A percentile compares a stretch with the other conserved stretches of the same genome.
phyloP scores from a whole-genome alignment of 345 rosid species.

The Hibiscus tridactylites region DNA sequence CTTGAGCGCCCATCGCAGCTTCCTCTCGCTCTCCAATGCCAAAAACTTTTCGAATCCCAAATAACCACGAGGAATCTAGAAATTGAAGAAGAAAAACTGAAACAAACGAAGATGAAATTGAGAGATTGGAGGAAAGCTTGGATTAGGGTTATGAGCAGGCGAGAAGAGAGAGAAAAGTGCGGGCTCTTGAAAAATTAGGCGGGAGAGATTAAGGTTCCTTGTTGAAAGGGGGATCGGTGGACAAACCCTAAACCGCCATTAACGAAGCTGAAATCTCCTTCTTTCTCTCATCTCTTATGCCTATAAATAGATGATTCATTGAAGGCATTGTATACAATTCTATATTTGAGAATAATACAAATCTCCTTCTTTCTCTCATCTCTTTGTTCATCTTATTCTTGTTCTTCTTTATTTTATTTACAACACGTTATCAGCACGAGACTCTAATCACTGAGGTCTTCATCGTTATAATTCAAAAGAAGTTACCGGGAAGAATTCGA shows the following conservation, averaged over 20 bases:
- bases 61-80: background rate
- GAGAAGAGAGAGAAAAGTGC: constrained; percentile 19
- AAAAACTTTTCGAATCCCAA: constrained; percentile 18
- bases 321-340: no score
- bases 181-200: constrained; percentile 12
- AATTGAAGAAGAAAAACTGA: background rate
- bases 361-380: no score
- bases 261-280: constrained; percentile 18
- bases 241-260: constrained; percentile 57
- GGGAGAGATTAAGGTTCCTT: constrained; percentile 16
- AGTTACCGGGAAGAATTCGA: no score
- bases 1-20: constrained; percentile 73
- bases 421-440: no score
- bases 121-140: constrained; percentile 2
- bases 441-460: no score
- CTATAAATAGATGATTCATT: no score
- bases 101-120: background rate
- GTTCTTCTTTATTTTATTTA: no score
- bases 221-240: constrained; percentile 19
- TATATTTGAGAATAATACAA: no score
- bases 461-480: no score
- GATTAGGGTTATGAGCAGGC: constrained; percentile 48
- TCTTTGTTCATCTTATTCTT: no score
- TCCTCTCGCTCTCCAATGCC: constrained; percentile 17
- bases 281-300: no score